A percentile compares a stretch with the other conserved stretches of the same genome.
Conservation (phyloP, 208 protist genomes). For the Crithidia expoeki region DNA sequence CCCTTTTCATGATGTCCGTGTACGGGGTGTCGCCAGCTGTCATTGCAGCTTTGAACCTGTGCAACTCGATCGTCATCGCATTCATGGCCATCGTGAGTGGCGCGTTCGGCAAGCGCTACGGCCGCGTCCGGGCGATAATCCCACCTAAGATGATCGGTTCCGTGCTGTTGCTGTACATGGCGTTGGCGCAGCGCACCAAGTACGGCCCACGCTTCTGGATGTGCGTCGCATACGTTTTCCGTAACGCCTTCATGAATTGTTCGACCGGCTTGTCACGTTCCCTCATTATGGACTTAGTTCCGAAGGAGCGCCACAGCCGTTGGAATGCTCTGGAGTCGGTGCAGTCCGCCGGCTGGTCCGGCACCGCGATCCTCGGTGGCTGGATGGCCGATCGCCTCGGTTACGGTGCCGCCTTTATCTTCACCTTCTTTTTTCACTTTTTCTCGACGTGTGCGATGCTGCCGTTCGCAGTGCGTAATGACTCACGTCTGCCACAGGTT, state of each 20-base stretch:
- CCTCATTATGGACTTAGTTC: constrained; percentile 75
- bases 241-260: constrained; percentile 71
- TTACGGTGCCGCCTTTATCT: constrained; percentile 74
- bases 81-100: constrained; percentile 53
- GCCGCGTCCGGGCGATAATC: constrained; percentile 53
- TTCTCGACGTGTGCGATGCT: constrained; percentile 34
- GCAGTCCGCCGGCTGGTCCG: constrained; percentile 70
- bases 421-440: constrained; percentile 76
- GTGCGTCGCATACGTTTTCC: constrained; percentile 61
- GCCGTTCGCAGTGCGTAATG: constrained; percentile 60
- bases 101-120: constrained; percentile 45
- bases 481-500: constrained; percentile 40
- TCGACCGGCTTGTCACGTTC: constrained; percentile 56
- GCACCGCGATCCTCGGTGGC: constrained; percentile 65
- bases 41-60: constrained; percentile 48
- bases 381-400: constrained; percentile 55
- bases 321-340: constrained; percentile 81
- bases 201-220: constrained; percentile 44
- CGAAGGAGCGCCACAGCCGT: constrained; percentile 45
- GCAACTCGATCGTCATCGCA: constrained; percentile 52
- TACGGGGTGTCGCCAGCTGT: constrained; percentile 49
- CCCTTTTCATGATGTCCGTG: constrained; percentile 74
- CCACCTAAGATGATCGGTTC: constrained; percentile 52
- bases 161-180: constrained; percentile 70
- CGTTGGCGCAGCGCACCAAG: constrained; percentile 36